Evolutionary conservation across 1,284 basidiomycete genomes (phyloP).

Genomic region (Sporisorium exsertum): DNA sequence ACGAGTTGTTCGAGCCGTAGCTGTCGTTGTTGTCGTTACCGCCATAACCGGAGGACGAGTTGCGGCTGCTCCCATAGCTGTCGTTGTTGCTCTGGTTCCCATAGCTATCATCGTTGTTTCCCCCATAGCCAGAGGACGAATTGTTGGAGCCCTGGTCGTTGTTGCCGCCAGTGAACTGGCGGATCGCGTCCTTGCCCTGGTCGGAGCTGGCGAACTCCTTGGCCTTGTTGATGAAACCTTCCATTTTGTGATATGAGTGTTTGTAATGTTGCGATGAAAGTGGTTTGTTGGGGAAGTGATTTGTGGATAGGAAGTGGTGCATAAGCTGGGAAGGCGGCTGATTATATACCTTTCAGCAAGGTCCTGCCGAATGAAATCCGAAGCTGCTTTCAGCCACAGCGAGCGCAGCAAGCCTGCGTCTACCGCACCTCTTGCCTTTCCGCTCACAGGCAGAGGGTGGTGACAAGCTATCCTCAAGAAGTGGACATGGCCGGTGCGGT

Average conservation of each 20-base stretch:
- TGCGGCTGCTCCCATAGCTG: constrained; percentile 12
- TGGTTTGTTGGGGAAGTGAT: background rate
- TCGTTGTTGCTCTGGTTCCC: constrained; percentile 18
- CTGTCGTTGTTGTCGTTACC: constrained; percentile 15
- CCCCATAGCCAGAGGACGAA: constrained; percentile 7
- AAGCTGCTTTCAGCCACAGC: background rate
- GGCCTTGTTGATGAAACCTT: constrained; percentile 59
- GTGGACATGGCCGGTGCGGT: background rate
- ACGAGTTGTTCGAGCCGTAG: constrained; percentile 14
- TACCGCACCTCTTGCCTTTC: background rate
- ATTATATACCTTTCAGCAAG: constrained; percentile 12
- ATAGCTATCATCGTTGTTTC: constrained; percentile 14
- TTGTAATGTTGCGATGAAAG: background rate
- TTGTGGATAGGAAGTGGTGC: background rate
- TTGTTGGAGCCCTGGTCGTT: constrained; percentile 26
- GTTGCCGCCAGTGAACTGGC: constrained; percentile 46
- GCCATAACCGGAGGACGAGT: constrained; percentile 10
- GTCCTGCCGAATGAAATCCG: background rate
- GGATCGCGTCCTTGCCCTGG: constrained; percentile 50
- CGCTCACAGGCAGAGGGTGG: background rate
- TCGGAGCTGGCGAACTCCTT: constrained; percentile 58
- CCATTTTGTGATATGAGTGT: constrained; percentile 40
- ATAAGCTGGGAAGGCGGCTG: background rate
- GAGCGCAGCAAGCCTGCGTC: background rate
- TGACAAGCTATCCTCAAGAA: background rate